phyloP scores from a whole-genome alignment of 345 rosid species.

The Salix suchowensis region DNA sequence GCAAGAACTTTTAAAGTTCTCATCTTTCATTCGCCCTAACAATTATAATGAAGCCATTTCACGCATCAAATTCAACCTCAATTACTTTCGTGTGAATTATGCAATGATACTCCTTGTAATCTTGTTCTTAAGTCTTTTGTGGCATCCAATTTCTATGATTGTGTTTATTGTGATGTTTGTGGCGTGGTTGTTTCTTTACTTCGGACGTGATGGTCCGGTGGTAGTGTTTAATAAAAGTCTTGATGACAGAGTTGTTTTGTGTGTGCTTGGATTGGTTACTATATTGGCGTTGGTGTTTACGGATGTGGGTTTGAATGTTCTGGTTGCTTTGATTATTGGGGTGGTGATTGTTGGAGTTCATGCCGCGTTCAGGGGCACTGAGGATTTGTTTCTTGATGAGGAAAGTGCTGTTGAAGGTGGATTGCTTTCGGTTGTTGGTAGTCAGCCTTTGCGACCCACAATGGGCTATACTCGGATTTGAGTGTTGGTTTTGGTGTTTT shows the following conservation, averaged over 20 bases:
- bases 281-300: constrained; percentile 65
- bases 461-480: constrained; percentile 53
- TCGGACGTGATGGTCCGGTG: constrained; percentile 60
- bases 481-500: background rate
- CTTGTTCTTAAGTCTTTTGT: constrained; percentile 67
- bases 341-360: constrained; percentile 58
- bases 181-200: constrained; percentile 73
- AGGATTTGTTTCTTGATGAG: constrained; percentile 71
- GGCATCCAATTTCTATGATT: constrained; percentile 75
- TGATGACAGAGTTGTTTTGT: constrained; percentile 58
- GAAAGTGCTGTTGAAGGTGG: constrained; percentile 61
- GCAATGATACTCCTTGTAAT: constrained; percentile 44
- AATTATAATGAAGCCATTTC: constrained; percentile 49
- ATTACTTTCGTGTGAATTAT: constrained; percentile 76
- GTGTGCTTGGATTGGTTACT: constrained; percentile 50
- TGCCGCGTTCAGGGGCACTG: constrained; percentile 53
- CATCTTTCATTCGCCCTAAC: constrained; percentile 56
- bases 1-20: constrained; percentile 47
- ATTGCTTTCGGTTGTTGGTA: constrained; percentile 53
- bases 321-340: constrained; percentile 57
- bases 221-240: constrained; percentile 39
- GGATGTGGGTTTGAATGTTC: constrained; percentile 65
- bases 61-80: constrained; percentile 46
- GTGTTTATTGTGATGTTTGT: constrained; percentile 56
- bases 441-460: constrained; percentile 37